Evolutionary conservation across 805 yeast genomes (phyloP), one percentile per base, ranked within the genome.

Genomic region (Teunomyces gatunensis): DNA sequence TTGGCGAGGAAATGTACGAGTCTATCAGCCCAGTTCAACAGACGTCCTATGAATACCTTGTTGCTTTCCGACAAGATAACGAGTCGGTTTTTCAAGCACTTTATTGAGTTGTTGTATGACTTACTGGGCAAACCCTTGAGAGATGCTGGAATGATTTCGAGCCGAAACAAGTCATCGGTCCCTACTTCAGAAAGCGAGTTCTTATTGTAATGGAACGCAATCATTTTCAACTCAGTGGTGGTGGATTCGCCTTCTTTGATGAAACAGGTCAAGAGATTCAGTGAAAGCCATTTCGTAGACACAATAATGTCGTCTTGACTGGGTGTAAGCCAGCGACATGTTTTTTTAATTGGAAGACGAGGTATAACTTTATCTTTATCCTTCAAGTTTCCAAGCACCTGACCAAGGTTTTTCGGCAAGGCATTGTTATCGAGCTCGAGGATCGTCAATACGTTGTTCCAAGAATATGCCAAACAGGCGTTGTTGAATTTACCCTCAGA

Each of bases 1-100:
- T 64, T 54, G 9, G 77, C 68, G 42, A 89, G 68, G 10, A 78
- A 58, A 5, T 64, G 69, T 48, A 78, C 61, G 1, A 87, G 61
- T 23, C 73, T 68, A 53, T 86, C 91, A 0, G 85, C 88, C 96
- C 90, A 89, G 54, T 77, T 81, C 2, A 81, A 69, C 12, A 81
- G 63, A 20, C 80, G 70, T 0, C 91, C 96, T 2, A 83, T 73
- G 5, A 67, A 76, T 0, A 89, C 41, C 18, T 77, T 72, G 1
- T 77, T 32, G 76, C 37, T 43, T 6, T 33, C 51, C 12, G 57
- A 49, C 28, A 60, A 42, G 5, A 60, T 32, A 33, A 67, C 50
- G 11, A 64, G 48, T 25, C 61, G 53, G 35, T 61, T 59, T 25
- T 66, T 63, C 29, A 58, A 50, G 13, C 59, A 55, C 27, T 58